These are phyloP conservation scores for Saturnispora quitensis DNA, from an alignment of 805 yeast species.

Conservation along the genomic window DNA sequence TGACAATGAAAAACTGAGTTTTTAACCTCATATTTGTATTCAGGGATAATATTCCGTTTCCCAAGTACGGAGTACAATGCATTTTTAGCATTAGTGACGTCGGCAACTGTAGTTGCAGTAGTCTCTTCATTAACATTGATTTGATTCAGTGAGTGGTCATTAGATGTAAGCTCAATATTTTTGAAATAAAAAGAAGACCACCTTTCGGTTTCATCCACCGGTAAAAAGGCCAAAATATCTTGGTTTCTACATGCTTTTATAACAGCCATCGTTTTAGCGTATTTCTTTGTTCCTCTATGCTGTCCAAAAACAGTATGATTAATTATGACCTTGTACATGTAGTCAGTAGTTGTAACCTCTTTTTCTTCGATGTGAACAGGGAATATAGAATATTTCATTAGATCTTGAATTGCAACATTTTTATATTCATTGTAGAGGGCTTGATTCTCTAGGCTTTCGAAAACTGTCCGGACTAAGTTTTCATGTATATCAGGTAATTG, in stretches of 20 bases:
- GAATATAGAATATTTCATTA: background rate
- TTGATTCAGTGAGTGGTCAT: background rate
- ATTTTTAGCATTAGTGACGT: background rate
- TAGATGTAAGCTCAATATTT: background rate
- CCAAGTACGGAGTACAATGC: background rate
- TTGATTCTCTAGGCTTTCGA: background rate
- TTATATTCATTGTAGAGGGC: background rate
- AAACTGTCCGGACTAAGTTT: background rate
- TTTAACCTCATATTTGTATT: background rate
- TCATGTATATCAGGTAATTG: background rate
- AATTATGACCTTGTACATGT: background rate
- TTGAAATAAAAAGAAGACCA: conserved; percentile 3
- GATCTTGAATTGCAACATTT: conserved; percentile 1
- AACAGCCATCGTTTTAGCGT: conserved; percentile 6
- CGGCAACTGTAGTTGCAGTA: background rate
- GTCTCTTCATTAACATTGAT: background rate
- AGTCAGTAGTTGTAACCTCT: background rate
- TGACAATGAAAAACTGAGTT: background rate
- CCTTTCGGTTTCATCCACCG: background rate
- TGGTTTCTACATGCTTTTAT: conserved; percentile 2
- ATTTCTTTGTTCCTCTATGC: conserved; percentile 5
- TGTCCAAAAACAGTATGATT: background rate
- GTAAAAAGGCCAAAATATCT: background rate
- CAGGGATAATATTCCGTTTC: background rate
- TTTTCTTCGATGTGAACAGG: background rate